These are phyloP conservation scores for Pachysandra terminalis DNA, from an alignment of 164 flowering plant species.

Conservation along the genomic window DNA sequence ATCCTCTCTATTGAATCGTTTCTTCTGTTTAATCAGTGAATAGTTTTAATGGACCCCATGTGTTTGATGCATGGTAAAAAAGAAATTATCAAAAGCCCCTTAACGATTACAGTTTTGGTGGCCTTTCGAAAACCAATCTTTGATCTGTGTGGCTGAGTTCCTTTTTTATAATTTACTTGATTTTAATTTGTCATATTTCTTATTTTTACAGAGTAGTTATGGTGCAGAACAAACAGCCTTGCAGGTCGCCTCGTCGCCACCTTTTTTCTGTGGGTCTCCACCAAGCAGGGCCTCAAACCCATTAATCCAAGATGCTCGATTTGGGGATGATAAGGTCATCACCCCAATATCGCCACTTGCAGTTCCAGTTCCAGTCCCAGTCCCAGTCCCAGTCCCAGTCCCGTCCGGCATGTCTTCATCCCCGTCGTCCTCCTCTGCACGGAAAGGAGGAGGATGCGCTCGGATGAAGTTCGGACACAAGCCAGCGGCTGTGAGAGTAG, in stretches of 20 bases:
- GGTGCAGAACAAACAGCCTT: conserved; percentile 33
- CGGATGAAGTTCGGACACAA: conserved; percentile 57
- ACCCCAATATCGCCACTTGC: conserved; percentile 20
- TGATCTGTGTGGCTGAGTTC: no score
- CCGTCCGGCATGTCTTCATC: conserved; percentile 30
- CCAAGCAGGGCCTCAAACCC: conserved; percentile 82
- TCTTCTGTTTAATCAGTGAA: no score
- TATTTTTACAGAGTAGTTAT: conserved; percentile 31
- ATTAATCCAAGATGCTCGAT: conserved; percentile 58
- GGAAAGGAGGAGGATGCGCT: conserved; percentile 47
- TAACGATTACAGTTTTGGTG: no score
- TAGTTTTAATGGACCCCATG: no score
- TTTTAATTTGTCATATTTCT: background rate
- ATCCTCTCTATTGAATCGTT: no score
- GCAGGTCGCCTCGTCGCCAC: conserved; percentile 60
- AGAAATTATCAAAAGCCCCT: no score
- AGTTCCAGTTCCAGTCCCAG: no score
- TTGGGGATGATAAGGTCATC: conserved; percentile 42
- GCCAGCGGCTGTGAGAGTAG: conserved; percentile 55
- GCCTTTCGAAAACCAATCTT: no score
- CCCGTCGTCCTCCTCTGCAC: conserved; percentile 36
- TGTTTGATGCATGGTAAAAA: no score
- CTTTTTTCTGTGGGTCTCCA: conserved; percentile 72
- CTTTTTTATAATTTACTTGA: no score
- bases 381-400: no score